These are phyloP conservation scores for Inga oerstediana DNA, from an alignment of 306 rosid genomes.

Conservation along the genomic window DNA sequence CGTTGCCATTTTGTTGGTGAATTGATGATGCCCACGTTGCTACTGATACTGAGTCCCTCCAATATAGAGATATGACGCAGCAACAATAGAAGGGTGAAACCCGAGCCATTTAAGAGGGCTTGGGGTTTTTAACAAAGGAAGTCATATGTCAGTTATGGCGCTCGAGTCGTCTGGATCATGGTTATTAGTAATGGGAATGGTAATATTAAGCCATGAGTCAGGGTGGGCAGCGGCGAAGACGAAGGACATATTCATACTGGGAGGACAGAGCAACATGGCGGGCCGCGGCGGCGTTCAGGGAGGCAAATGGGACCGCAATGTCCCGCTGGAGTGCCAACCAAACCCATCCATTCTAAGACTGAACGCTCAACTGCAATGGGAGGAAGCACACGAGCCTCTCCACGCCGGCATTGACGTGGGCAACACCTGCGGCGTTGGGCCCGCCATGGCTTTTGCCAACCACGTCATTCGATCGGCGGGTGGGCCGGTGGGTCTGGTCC, in stretches of 20 bases:
- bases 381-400: conserved; percentile 58
- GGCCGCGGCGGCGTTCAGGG: conserved; percentile 59
- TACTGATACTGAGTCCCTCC: neutral
- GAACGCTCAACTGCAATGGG: conserved; percentile 52
- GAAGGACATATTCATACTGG: conserved; percentile 52
- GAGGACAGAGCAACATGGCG: conserved; percentile 82
- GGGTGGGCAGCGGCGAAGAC: neutral
- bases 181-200: neutral
- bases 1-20: neutral
- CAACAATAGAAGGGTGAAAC: neutral
- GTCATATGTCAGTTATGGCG: neutral
- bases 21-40: neutral
- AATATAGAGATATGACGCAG: neutral
- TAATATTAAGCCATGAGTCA: neutral
- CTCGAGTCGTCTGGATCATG: neutral
- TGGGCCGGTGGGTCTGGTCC: conserved; percentile 52
- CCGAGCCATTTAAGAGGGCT: neutral
- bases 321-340: conserved; percentile 48
- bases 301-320: conserved; percentile 40
- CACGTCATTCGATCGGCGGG: conserved; percentile 27
- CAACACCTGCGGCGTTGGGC: conserved; percentile 65
- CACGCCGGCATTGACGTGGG: conserved; percentile 58
- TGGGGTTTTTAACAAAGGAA: neutral
- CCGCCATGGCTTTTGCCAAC: conserved; percentile 65
- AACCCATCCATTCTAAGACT: conserved; percentile 36